Evolutionary conservation across 1,284 basidiomycete genomes (phyloP), one percentile per base, ranked within the genome.

Genomic region (Marasmius sp.): DNA sequence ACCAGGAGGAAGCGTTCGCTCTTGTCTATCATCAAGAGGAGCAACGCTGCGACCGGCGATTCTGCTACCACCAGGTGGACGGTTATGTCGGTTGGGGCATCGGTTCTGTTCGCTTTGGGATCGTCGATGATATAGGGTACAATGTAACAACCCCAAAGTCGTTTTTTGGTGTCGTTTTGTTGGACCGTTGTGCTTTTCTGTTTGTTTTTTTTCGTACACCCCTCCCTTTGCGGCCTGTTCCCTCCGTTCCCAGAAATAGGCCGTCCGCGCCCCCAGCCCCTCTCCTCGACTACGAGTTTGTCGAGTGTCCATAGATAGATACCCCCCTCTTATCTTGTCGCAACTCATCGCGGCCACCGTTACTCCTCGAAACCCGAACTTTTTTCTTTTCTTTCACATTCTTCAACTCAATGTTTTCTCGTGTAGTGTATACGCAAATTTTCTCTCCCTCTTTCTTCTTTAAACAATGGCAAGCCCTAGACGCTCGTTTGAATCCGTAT

Each of bases 61-160:
- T 27, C 38, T 59, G 55, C 51, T 60, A 34, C 37, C 62, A 69
- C 38, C 22, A 45, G 34, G 20, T 70, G 73, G 61, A 67, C 70
- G 34, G 61, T 71, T 22, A 71, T 66, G 55, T 62, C 69, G 22
- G 61, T 70, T 55, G 71, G 67, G 14, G 72, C 67, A 37, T 63
- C 77, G 64, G 67, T 70, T 33, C 65, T 71, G 50, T 43, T 73
- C 58, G 72, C 72, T 49, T 61, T 74, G 34, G 59, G 66, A 52
- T 65, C 70, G 57, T 66, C 72, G 56, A 53, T 74, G 62, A 70
- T 78, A 64, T 79, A 72, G 68, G 66, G 53, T 11, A 49, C 48
- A 11, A 14, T 10, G 36, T 52, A 33, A 33, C 14, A 14, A n/a
- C 9, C n/a, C 5, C 16, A 10, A 38, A 16, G 33, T 54, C 20